Evolutionary conservation across 192 early-diverging fungal genomes (phyloP).

Genomic region (Coemansia sp.): DNA sequence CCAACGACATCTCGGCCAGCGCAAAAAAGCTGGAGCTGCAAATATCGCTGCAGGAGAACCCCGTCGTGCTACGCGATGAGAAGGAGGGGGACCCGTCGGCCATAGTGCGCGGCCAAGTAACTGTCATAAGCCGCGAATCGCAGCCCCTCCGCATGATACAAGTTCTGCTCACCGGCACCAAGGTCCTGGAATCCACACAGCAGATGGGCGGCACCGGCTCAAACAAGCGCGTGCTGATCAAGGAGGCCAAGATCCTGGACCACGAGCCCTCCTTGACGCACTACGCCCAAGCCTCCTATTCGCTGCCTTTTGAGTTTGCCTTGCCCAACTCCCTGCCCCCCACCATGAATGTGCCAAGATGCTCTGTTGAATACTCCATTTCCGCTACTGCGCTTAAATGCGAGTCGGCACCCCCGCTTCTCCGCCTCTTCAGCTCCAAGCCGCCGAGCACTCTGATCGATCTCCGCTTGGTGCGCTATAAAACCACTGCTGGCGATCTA

Average conservation of each 20-base stretch:
- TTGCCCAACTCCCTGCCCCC: not conserved
- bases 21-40: constrained; percentile 15
- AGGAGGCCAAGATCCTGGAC: not conserved
- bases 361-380: constrained; percentile 2
- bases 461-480: not conserved
- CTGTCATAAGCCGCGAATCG: constrained; percentile 3
- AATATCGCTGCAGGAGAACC: not conserved
- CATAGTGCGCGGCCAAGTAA: constrained; percentile 3
- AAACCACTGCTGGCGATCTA: not conserved
- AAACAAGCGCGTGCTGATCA: not conserved
- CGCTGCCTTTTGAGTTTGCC: constrained; percentile 21
- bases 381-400: not conserved
- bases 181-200: constrained; percentile 2
- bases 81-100: not conserved
- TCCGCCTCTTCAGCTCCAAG: not conserved
- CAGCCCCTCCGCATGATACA: not conserved
- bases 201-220: constrained; percentile 8
- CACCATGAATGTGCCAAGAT: constrained; percentile 6
- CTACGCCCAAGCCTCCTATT: constrained; percentile 3
- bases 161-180: constrained; percentile 1
- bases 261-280: not conserved
- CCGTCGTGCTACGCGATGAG: not conserved
- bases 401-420: not conserved
- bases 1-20: not conserved
- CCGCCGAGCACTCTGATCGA: not conserved